Evolutionary conservation across 148 eudicot genomes (phyloP), one percentile per base, ranked within the genome.

Genomic region (Rhododendron vialii): DNA sequence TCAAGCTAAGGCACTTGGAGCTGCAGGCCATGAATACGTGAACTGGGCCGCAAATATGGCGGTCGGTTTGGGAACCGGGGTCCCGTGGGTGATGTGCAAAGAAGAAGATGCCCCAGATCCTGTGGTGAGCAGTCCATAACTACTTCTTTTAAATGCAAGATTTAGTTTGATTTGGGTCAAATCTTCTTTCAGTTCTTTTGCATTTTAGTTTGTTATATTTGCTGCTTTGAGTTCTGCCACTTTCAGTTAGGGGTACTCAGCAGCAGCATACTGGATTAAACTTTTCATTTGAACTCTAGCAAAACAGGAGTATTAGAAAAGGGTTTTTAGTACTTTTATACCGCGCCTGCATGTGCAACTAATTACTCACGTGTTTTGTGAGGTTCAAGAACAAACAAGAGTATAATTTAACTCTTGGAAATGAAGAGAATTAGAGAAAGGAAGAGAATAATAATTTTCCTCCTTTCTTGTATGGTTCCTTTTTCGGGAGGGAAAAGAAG

Each of bases 1-100:
- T 0, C 74, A 67, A 63, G 85, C 83, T 26, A 71, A 84, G 82
- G 65, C 76, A 13, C 81, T 80, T 80, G 89, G 89, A 28, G 47
- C 82, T 36, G 85, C 82, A 45, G 91, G 89, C 17, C 74, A 88
- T 67, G 61, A 84, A 1, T 88, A 86, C 73, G 12, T 59, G n/a
- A 73, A 67, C 15, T 89, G 90, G 90, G 88, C 88, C 18, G 90
- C 90, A 28, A 65, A 80, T 22, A 89, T 86, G 88, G 90, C 90
- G 0, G 87, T 86, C 3, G 55, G 86, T 24, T 80, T 89, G 74
- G 82, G 81, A 47, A 81, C 90, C 1, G 88, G 90, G 22, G 90
- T 89, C 69, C 90, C 90, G 28, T 89, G 90, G 90, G 78, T 88
- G 43, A 88, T 88, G 90, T 88, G 90, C 90, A 86, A 86, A 36